These are phyloP conservation scores for Helotiales sp. DNA, from an alignment of 2,329 filamentous ascomycete genomes.

Conservation along the genomic window DNA sequence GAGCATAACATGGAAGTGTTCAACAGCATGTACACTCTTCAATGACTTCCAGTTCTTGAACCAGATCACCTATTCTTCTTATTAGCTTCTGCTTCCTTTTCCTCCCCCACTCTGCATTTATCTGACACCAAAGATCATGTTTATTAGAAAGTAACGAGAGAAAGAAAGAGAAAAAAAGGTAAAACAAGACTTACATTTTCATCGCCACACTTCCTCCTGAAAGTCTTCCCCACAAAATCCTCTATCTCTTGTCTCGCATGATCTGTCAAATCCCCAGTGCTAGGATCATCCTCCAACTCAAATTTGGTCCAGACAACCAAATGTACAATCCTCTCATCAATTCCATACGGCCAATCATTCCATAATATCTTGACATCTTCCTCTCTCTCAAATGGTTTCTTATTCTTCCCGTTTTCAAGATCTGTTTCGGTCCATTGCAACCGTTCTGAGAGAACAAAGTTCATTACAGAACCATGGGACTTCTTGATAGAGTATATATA, in stretches of 20 bases:
- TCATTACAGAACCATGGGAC: slow-evolving; percentile 74
- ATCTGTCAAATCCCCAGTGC: slow-evolving; percentile 61
- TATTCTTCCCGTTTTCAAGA: slow-evolving; percentile 44
- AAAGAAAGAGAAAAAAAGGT: not conserved
- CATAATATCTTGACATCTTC: slow-evolving; percentile 71
- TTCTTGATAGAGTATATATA: slow-evolving; percentile 65
- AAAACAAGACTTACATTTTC: slow-evolving; percentile 50
- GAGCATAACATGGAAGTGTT: slow-evolving; percentile 95
- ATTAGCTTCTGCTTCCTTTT: not conserved
- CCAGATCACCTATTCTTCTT: slow-evolving; percentile 62
- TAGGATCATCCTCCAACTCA: slow-evolving; percentile 65
- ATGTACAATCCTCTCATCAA: slow-evolving; percentile 77
- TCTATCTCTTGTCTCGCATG: slow-evolving; percentile 65
- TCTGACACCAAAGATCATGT: not conserved
- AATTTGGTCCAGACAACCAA: slow-evolving; percentile 95
- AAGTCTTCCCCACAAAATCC: slow-evolving; percentile 66
- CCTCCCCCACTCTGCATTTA: not conserved
- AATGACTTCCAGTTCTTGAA: slow-evolving; percentile 87
- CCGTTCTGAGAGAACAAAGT: slow-evolving; percentile 71
- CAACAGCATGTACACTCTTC: slow-evolving; percentile 83
- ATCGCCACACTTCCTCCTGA: slow-evolving; percentile 52
- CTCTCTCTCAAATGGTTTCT: slow-evolving; percentile 22
- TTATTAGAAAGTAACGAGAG: not conserved
- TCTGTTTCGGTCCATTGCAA: slow-evolving; percentile 61
- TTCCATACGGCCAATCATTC: slow-evolving; percentile 95